These are phyloP conservation scores for Amanita rimosa DNA, from an alignment of 768 basidiomycete genomes.

Conservation along the genomic window DNA sequence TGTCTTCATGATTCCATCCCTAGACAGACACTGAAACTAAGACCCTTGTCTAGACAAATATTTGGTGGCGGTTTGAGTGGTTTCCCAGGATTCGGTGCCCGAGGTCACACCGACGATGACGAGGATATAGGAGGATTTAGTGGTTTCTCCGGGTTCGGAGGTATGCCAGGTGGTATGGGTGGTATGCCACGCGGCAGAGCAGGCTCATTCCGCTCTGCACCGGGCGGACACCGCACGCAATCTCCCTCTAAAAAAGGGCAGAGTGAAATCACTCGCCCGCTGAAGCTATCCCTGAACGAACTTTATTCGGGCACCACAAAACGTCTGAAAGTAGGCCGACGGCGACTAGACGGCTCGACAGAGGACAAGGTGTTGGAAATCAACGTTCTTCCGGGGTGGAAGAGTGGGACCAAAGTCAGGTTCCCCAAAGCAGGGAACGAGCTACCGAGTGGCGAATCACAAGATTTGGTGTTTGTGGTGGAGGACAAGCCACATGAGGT, in stretches of 20 bases:
- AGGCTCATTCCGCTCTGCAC: background rate
- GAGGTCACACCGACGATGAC: slow-evolving; percentile 23
- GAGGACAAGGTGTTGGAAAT: slow-evolving; percentile 87
- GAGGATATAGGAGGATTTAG: slow-evolving; percentile 34
- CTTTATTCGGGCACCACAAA: slow-evolving; percentile 80
- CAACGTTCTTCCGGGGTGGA: slow-evolving; percentile 82
- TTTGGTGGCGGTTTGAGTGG: slow-evolving; percentile 35
- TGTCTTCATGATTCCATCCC: slow-evolving; percentile 19
- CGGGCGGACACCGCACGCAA: slow-evolving; percentile 11
- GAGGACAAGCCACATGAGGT: slow-evolving; percentile 84
- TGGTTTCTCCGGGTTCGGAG: slow-evolving; percentile 16
- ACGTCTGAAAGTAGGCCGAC: slow-evolving; percentile 77
- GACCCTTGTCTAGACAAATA: slow-evolving; percentile 36
- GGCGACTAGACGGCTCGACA: slow-evolving; percentile 54
- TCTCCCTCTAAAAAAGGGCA: slow-evolving; percentile 23
- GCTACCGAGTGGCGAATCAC: slow-evolving; percentile 47
- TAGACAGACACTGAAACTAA: background rate
- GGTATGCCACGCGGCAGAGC: slow-evolving; percentile 10
- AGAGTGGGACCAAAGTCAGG: slow-evolving; percentile 88
- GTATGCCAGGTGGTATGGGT: slow-evolving; percentile 23
- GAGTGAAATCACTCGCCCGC: slow-evolving; percentile 65
- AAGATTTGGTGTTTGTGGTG: slow-evolving; percentile 94
- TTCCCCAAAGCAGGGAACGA: slow-evolving; percentile 87
- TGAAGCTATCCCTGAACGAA: slow-evolving; percentile 79
- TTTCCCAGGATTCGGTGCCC: slow-evolving; percentile 16